Base-by-base conservation (phyloP, 331 rosid genomes). In the Quercus lobata region DNA sequence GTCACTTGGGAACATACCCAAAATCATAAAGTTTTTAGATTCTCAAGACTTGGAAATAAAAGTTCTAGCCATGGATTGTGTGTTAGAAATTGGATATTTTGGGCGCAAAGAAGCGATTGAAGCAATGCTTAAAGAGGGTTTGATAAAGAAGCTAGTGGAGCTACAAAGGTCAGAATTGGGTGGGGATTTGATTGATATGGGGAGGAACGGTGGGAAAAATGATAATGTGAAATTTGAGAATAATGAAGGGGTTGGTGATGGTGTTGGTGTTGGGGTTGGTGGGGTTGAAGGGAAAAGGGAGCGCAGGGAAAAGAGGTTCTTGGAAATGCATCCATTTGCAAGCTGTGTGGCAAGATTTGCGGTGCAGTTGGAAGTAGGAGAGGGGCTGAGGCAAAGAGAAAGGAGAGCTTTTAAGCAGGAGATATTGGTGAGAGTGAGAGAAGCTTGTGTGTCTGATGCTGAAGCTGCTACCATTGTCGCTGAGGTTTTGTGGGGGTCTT, bases 81-180 rank as follows among this genome's bases (percentile, higher is more conserved):
- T 88, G 32, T 80, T 93, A 2, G 99, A 93, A 34, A 91, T 95
- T 18, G 99, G 97, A 15, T 95, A 91, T 79, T 93, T 85, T 27
- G 98, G 98, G 10, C 85, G 98, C 12, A 95, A 95, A 87, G 99
- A 95, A 65, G 90, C 98, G 0, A 82, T 93, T n/a, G 98, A 95
- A 44, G 92, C 94, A 4, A 90, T 95, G 98, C 24, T 95, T 65
- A 86, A 82, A 72, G 91, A 84, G 72, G 97, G 92, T 14, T 11
- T 95, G 70, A 75, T 93, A 58, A 84, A 87, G 86, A 91, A 86
- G 84, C 93, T 95, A 0, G 78, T 90, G 81, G 91, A 91, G 69
- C 62, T 95, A 80, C 99, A 93, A 77, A 85, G 97, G 73, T 90
- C 88, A 25, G 96, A 92, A 44, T 27, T 83, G 35, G 94, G 92